Base-by-base conservation (phyloP, 768 basidiomycete species). In the Amanita subjunquillea region DNA sequence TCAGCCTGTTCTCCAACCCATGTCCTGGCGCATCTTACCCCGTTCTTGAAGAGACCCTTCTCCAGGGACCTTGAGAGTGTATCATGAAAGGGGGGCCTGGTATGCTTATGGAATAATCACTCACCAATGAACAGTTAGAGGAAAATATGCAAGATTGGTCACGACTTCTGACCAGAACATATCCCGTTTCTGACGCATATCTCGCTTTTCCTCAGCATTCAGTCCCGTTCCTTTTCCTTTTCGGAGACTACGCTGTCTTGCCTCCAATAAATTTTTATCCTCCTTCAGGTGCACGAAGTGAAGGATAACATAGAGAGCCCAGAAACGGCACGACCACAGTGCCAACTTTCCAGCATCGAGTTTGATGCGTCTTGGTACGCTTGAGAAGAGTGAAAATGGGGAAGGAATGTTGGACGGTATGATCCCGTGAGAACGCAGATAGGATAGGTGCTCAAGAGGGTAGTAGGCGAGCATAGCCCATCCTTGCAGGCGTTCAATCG, bases 111-210 rank as follows among this genome's bases (percentile, higher is more conserved):
- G 20, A 27, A 12, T 50, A 6, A n/a, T 43, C 7, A 45, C 78
- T 50, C 57, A 89, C 91, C 90, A 92, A 63, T 95, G 92, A 52
- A 91, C 65, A 2, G 91, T 87, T 47, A 89, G 64, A 3, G 91
- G 92, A n/a, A 91, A 67, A 62, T 90, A 87, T 23, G 80, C 80
- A 6, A 85, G 56, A 61, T 91, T 91, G 46, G 80, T 78, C 12
- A 87, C 64, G 9, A 86, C 63, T 55, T 91, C 88, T 48, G 79
- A 83, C 76, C 80, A 81, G 51, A 82, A 79, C 13, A 83, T 76
- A 57, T 78, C 75, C 80, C 83, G 83, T 57, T 82, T 70, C 52
- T 79, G 71, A 22, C 62, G 56, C 20, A 89, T 62, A 48, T 85
- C 83, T 36, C 67, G 68, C 55, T 74, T 79, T 57, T 87, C 84